Evolutionary conservation across 441 rosid species (phyloP).

Genomic region (Theobroma grandiflorum): DNA sequence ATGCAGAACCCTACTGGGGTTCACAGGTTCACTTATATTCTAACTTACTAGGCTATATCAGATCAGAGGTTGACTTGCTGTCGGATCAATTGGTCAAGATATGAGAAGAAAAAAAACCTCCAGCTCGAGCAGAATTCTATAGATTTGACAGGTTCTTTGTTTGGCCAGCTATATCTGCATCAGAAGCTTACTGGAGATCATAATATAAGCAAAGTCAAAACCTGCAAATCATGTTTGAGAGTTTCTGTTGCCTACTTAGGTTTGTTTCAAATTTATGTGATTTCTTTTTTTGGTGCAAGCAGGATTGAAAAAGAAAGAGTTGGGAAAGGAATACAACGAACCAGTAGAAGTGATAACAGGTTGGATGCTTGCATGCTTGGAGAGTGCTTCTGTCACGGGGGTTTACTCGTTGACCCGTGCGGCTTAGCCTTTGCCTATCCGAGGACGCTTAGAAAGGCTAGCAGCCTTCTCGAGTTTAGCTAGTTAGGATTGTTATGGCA

Average conservation of each 20-base stretch:
- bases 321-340: slow-evolving; percentile 28
- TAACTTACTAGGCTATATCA: not conserved
- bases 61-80: not conserved
- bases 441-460: no score
- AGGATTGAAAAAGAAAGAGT: not conserved
- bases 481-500: no score
- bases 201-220: slow-evolving; percentile 2
- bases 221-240: not conserved
- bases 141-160: not conserved
- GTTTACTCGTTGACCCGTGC: no score
- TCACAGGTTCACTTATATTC: not conserved
- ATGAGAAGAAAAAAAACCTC: not conserved
- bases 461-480: no score
- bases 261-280: not conserved
- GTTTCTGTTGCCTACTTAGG: not conserved
- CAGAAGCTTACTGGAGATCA: not conserved
- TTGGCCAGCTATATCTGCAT: not conserved
- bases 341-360: slow-evolving; percentile 99
- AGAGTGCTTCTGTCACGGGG: no score
- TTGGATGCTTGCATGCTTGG: slow-evolving; percentile 85
- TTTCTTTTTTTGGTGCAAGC: not conserved
- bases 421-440: no score
- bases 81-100: not conserved
- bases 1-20: not conserved
- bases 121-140: not conserved